Percentiles rank a stretch among this genome's conserved stretches.
phyloP scores from a whole-genome alignment of 1,284 basidiomycete species.

The Cystobasidium pallidum region DNA sequence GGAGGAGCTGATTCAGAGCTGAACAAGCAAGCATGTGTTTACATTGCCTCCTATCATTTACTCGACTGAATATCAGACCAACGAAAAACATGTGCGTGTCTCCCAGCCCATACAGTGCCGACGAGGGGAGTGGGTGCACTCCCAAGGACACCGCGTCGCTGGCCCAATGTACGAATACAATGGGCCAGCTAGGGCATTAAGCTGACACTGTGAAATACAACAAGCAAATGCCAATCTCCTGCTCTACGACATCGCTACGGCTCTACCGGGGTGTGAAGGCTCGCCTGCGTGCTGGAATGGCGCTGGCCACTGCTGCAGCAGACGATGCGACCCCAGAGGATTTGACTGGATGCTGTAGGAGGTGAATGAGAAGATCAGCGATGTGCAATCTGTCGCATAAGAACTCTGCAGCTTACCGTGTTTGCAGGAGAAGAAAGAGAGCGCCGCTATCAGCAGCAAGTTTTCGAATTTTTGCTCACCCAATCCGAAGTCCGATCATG shows the following conservation, averaged over 20 bases:
- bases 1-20: no score
- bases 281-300: neutral
- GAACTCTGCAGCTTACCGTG: conserved; percentile 27
- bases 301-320: no score
- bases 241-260: conserved; percentile 35
- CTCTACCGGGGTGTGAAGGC: conserved; percentile 39
- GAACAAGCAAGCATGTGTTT: no score
- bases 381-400: no score
- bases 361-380: neutral
- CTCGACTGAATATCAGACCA: no score
- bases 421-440: conserved; percentile 27
- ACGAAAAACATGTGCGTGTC: conserved; percentile 16
- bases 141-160: conserved; percentile 4
- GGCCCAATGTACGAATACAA: neutral
- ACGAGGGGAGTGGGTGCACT: neutral
- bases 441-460: conserved; percentile 6
- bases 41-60: no score
- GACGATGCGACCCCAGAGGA: conserved; percentile 32
- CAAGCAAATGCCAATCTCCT: neutral
- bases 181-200: conserved; percentile 38
- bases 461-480: neutral
- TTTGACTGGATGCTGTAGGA: conserved; percentile 45
- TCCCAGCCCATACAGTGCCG: conserved; percentile 38
- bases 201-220: conserved; percentile 26
- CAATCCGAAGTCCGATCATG: conserved; percentile 4